Evolutionary conservation across 192 early-diverging fungal species (phyloP), one percentile per base, ranked within the genome.

Genomic region (Coemansia sp.): DNA sequence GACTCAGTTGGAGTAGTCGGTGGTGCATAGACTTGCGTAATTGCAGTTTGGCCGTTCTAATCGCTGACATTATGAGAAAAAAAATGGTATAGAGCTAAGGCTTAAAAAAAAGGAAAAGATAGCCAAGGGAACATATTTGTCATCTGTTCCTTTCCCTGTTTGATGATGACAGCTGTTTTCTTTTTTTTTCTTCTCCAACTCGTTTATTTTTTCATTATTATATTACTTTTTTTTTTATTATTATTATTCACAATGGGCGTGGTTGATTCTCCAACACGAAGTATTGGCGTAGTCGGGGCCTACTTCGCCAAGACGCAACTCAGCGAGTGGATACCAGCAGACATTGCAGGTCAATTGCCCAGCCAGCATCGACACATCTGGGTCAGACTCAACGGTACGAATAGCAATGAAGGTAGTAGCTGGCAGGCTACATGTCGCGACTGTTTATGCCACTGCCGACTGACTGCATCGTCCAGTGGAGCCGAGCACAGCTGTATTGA

Each of bases 221-320:
- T 24, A 22, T 62, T 62, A 36, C 22, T 41, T 39, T 36, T 27
- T 39, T 44, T 61, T 41, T 50, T 62, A 47, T 62, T 50, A 47
- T 62, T 50, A 47, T 9, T 53, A 62, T 63, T 62, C 39, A 22
- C 13, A 49, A 61, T 71, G 61, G 38, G 61, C 20, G 38, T 62
- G 10, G 61, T 41, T 22, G 61, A 36, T 52, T 67, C 66, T 47
- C n/a, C 58, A 6, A 41, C 65, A 27, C 52, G 66, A 13, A 52
- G 44, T 2, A 46, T 38, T 15, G 81, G 81, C 20, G 77, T 76
- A 24, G 62, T 79, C 0, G 76, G 65, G 22, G 77, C 66, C 22
- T 79, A 39, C 36, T 74, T 79, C 63, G 71, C 53, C 50, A 71
- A 69, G 15, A 66, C 65, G 15, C 77, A 74, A 69, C 66, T 84